Base-by-base conservation (phyloP, 495 filamentous ascomycete genomes). In the Parachaetomium inaequale region DNA sequence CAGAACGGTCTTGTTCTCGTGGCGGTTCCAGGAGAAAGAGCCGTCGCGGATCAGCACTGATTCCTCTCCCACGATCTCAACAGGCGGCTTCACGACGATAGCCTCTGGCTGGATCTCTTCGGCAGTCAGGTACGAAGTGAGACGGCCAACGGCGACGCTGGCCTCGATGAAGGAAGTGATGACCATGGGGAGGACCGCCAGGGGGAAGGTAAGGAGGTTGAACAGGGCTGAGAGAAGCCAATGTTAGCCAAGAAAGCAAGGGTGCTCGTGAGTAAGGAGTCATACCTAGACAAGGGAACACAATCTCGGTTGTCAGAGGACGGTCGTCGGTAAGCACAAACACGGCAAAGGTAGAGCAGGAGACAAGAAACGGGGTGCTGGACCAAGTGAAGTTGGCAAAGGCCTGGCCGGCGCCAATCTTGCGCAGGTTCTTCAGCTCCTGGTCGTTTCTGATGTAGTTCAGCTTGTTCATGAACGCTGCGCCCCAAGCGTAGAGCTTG, bases 281-380 rank as follows among this genome's bases (percentile, higher is more conserved):
- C 65, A 29, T 64, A 71, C 65, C 92, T 64, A 99, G 78, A 25
- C 91, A 92, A 15, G 95, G 93, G 75, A 99, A 99, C 26, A 99
- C 91, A 66, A 99, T 93, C 1, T 95, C 90, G 0, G 92, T 96
- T 19, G 91, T 94, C 70, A 99, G 74, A 29, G 95, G 93, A 34
- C 78, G 78, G 64, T 92, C 81, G 43, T 83, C 84, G 1, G 89
- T 95, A 55, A 94, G 79, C 47, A 97, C 95, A 68, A 94, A 99
- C 19, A 98, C 90, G 15, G 90, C 87, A 70, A 99, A 99, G 11
- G 94, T 98, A 10, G 90, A 92, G 78, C 93, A 98, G 15, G 95
- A 98, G 15, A 99, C 95, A 34, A 99, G 83, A 79, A 99, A 99
- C 10, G 95, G 95, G 11, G 95, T 98, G n/a, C 90, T 94, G n/a